phyloP scores from a whole-genome alignment of 176 grass and related monocot species.

The Carex cristatella region DNA sequence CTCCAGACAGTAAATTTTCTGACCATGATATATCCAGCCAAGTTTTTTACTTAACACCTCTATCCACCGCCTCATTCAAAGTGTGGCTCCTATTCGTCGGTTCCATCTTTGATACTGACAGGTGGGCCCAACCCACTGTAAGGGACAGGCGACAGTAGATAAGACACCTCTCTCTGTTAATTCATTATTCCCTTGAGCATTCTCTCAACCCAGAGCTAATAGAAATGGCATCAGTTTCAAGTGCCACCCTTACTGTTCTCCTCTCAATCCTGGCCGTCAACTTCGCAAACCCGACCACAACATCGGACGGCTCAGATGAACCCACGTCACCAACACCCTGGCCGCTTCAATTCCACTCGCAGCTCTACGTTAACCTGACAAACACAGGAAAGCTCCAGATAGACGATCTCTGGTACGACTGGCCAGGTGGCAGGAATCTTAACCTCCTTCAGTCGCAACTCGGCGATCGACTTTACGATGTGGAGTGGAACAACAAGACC shows the following conservation, averaged over 20 bases:
- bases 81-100: not conserved
- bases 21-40: not conserved
- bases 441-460: conserved; percentile 61
- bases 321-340: conserved; percentile 34
- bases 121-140: not conserved
- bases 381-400: conserved; percentile 42
- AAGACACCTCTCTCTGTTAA: not conserved
- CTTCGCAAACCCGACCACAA: not conserved
- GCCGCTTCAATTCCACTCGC: conserved; percentile 74
- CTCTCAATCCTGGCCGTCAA: not conserved
- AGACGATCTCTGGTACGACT: conserved; percentile 76
- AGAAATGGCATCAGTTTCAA: conserved; percentile 12
- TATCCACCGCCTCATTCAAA: not conserved
- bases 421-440: conserved; percentile 56
- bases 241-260: not conserved
- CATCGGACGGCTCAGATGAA: not conserved
- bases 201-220: not conserved
- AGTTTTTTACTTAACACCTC: not conserved
- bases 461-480: conserved; percentile 48
- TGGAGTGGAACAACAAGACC: conserved; percentile 76
- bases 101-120: not conserved
- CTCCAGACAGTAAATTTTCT: not conserved
- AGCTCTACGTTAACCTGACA: conserved; percentile 52
- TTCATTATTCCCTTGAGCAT: not conserved
- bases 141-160: not conserved